Evolutionary conservation across 306 rosid species (phyloP).

Genomic region (Amphicarpaea edgeworthii): DNA sequence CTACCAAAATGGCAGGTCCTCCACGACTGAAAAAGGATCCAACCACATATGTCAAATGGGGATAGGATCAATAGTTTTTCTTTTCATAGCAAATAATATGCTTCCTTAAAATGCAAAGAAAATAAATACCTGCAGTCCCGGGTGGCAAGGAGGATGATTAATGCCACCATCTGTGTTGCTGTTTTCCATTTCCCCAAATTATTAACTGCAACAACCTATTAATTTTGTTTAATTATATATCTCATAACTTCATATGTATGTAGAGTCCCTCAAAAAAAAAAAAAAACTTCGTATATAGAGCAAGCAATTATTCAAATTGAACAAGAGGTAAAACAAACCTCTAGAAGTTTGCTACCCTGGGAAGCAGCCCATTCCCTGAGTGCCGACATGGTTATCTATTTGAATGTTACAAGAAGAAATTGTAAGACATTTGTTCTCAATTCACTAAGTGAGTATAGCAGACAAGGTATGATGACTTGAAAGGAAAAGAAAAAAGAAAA

Average conservation of each 20-base stretch:
- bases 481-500: slow-evolving; percentile 17
- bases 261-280: no score
- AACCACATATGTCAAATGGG: slow-evolving; percentile 41
- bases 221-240: slow-evolving; percentile 14
- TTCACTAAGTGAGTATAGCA: neutral
- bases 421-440: slow-evolving; percentile 38
- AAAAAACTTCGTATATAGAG: slow-evolving; percentile 16
- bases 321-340: slow-evolving; percentile 65
- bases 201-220: slow-evolving; percentile 96
- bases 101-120: slow-evolving; percentile 24
- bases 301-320: slow-evolving; percentile 31
- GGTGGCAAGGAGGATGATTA: slow-evolving; percentile 84
- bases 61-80: slow-evolving; percentile 6
- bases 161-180: slow-evolving; percentile 88
- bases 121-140: slow-evolving; percentile 81
- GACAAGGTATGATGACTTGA: slow-evolving; percentile 27
- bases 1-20: slow-evolving; percentile 68
- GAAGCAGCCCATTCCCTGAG: slow-evolving; percentile 99
- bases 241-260: slow-evolving; percentile 6
- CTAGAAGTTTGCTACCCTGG: slow-evolving; percentile 78
- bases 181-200: slow-evolving; percentile 99
- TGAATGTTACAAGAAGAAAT: slow-evolving; percentile 42
- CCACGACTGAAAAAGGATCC: slow-evolving; percentile 63
- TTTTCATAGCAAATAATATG: neutral
- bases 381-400: slow-evolving; percentile 97